Evolutionary conservation across 2,329 filamentous ascomycete genomes (phyloP).

Genomic region (Eutypa lata): DNA sequence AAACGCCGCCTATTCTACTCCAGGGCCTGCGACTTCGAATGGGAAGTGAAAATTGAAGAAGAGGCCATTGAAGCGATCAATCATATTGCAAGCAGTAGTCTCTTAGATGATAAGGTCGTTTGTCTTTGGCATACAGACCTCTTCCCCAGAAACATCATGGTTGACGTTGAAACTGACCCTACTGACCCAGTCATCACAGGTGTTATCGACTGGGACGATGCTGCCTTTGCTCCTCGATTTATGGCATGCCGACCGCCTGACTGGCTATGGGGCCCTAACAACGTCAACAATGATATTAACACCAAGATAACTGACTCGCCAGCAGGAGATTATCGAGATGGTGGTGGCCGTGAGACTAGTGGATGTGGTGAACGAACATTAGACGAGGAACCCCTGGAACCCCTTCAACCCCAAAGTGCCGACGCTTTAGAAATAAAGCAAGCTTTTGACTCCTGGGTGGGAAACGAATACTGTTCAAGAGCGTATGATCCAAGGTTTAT

Average conservation of each 20-base stretch:
- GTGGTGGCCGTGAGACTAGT: background rate
- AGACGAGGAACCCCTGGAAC: background rate
- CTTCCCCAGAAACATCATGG: conserved; percentile 1
- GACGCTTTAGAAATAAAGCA: background rate
- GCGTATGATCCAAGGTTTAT: background rate
- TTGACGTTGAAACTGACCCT: background rate
- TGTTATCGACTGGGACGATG: background rate
- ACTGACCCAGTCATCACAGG: background rate
- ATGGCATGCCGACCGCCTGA: background rate
- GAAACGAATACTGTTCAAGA: background rate
- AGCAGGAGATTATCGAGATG: background rate
- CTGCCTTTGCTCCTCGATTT: background rate
- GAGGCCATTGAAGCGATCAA: background rate
- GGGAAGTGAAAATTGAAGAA: background rate
- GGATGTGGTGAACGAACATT: background rate
- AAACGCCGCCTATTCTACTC: background rate
- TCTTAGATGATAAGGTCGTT: background rate
- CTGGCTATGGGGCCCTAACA: background rate
- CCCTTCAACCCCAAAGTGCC: background rate
- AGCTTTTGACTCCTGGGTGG: background rate
- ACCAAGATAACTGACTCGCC: no score
- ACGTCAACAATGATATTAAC: background rate
- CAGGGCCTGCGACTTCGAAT: background rate
- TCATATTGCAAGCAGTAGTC: background rate
- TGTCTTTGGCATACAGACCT: conserved; percentile 1